These are phyloP conservation scores for Thinopyrum elongatum DNA, from an alignment of 176 grass and related monocot species.

Conservation along the genomic window DNA sequence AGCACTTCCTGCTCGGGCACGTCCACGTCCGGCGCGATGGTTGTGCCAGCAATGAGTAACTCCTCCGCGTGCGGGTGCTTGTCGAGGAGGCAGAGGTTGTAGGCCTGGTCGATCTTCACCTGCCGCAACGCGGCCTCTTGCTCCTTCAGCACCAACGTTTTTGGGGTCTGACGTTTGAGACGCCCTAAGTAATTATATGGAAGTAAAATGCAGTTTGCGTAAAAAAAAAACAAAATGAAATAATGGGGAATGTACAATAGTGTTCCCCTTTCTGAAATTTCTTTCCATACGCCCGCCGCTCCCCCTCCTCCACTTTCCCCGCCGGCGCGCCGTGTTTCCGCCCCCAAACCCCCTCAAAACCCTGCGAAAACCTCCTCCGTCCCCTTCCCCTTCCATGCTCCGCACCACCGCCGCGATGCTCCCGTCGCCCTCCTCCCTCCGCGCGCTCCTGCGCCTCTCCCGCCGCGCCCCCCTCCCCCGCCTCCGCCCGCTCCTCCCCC, in stretches of 20 bases:
- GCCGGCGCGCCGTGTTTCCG: slow-evolving; percentile 9
- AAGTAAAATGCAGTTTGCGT: no score
- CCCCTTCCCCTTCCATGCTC: slow-evolving; percentile 15
- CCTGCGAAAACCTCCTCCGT: not conserved
- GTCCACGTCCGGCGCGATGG: no score
- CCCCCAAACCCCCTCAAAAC: slow-evolving; percentile 25
- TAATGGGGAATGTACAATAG: no score
- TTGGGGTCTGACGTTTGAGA: no score
- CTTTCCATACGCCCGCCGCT: not conserved
- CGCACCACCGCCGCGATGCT: slow-evolving; percentile 26
- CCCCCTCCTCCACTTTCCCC: slow-evolving; percentile 9
- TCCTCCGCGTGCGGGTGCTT: accelerated
- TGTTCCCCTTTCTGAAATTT: not conserved
- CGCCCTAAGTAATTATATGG: no score
- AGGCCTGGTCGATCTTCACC: no score
- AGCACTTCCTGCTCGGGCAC: no score
- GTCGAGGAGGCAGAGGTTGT: no score
- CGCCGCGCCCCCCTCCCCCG: slow-evolving; percentile 33
- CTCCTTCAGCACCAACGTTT: no score
- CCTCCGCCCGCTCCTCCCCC: not conserved
- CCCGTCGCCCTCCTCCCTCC: slow-evolving; percentile 25
- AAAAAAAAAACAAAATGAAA: no score
- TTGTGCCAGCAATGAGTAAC: no score
- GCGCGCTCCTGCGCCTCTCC: slow-evolving; percentile 30
- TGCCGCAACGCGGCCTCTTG: accelerated